These are phyloP conservation scores for Chrysosporium keratinophilum DNA, from an alignment of 2,329 filamentous ascomycete species.

Conservation along the genomic window DNA sequence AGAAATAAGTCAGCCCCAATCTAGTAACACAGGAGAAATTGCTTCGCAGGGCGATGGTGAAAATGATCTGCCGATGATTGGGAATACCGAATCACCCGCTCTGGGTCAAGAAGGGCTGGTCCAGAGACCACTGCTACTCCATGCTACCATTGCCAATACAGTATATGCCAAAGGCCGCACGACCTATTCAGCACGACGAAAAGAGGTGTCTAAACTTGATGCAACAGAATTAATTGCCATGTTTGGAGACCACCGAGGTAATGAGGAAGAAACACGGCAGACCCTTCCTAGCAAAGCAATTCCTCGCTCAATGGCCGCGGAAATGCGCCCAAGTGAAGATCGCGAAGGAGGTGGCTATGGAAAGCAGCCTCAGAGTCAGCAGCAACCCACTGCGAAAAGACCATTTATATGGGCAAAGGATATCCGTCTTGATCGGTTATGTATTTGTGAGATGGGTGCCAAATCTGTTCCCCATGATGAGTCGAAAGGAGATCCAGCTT, in stretches of 20 bases:
- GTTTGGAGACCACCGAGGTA: slow-evolving; percentile 21
- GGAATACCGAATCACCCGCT: neutral
- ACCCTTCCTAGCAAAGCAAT: slow-evolving; percentile 7
- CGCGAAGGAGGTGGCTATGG: neutral
- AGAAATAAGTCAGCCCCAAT: neutral
- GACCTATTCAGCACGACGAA: slow-evolving; percentile 11
- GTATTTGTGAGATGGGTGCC: slow-evolving; percentile 81
- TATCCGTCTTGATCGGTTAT: slow-evolving; percentile 57
- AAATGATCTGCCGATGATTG: neutral
- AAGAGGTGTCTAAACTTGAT: slow-evolving; percentile 40
- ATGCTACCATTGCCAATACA: slow-evolving; percentile 80
- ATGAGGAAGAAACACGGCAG: neutral
- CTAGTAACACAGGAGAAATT: neutral
- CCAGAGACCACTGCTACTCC: slow-evolving; percentile 56
- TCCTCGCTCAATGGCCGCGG: neutral
- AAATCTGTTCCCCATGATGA: slow-evolving; percentile 46
- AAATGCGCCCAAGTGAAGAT: neutral
- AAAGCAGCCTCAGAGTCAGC: neutral
- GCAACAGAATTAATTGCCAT: slow-evolving; percentile 25
- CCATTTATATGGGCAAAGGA: slow-evolving; percentile 59
- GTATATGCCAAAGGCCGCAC: slow-evolving; percentile 47
- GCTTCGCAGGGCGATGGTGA: slow-evolving; percentile 6
- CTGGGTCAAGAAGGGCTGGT: neutral
- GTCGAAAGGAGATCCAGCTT: slow-evolving; percentile 33
- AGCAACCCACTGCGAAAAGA: slow-evolving; percentile 25